Conservation (phyloP, 768 basidiomycete species). For the Lenzites betulinus region DNA sequence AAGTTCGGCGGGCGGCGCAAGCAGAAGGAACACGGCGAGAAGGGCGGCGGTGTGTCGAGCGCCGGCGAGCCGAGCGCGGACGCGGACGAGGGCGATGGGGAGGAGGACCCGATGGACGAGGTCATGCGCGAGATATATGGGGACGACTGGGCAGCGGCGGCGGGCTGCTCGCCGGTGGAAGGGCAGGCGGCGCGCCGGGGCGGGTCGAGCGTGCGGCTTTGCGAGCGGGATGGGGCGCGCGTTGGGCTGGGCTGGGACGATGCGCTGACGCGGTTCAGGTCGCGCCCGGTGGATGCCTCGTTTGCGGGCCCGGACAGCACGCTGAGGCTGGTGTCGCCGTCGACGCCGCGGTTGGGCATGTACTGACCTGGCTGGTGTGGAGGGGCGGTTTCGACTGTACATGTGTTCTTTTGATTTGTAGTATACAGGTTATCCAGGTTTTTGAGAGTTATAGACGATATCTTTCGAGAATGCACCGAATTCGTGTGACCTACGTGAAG, state of each 20-base stretch:
- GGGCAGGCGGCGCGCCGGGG: not conserved
- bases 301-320: slow-evolving; percentile 23
- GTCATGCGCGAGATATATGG: slow-evolving; percentile 34
- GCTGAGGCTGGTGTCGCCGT: slow-evolving; percentile 24
- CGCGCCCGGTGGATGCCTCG: slow-evolving; percentile 15
- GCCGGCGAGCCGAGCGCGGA: no score
- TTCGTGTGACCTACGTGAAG: no score
- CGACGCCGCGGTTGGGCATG: slow-evolving; percentile 13
- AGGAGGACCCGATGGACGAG: slow-evolving; percentile 30
- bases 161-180: slow-evolving; percentile 1
- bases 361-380: not conserved
- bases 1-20: slow-evolving; percentile 9
- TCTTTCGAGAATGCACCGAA: no score
- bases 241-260: slow-evolving; percentile 16
- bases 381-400: not conserved
- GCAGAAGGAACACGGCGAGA: not conserved
- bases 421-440: no score
- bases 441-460: no score
- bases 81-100: not conserved
- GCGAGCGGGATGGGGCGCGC: not conserved
- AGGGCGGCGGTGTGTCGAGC: not conserved
- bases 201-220: slow-evolving; percentile 1
- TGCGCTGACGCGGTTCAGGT: not conserved
- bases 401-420: no score
- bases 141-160: slow-evolving; percentile 23